These are phyloP conservation scores for Gossypium turneri DNA, from an alignment of 345 rosid species.

Conservation along the genomic window DNA sequence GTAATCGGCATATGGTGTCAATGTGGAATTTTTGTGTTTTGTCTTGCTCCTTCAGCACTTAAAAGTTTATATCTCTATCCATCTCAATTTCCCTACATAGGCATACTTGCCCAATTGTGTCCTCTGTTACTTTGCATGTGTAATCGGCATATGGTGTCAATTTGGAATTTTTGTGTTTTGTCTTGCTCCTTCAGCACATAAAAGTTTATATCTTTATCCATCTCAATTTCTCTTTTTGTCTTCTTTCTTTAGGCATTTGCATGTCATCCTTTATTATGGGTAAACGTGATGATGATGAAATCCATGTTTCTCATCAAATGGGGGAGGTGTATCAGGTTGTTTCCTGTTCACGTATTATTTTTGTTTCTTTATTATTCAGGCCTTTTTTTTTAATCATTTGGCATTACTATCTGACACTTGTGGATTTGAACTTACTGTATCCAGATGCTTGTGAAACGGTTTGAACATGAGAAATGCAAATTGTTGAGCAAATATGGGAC, in stretches of 20 bases:
- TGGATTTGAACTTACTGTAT: constrained; percentile 18
- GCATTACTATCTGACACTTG: constrained; percentile 6
- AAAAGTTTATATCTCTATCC: background rate
- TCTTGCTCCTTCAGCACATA: background rate
- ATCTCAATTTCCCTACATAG: background rate
- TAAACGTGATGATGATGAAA: constrained; percentile 35
- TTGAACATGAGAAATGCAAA: constrained; percentile 51
- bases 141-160: background rate
- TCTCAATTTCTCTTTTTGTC: background rate
- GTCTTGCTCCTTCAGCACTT: background rate
- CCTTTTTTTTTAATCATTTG: background rate
- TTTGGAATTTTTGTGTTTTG: background rate
- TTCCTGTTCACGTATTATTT: constrained; percentile 13
- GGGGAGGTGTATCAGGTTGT: constrained; percentile 69
- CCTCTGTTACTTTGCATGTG: background rate
- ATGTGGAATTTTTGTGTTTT: background rate
- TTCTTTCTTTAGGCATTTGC: constrained; percentile 53
- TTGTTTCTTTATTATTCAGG: background rate
- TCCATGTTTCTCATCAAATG: constrained; percentile 40
- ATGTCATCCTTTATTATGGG: constrained; percentile 61
- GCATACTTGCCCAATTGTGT: background rate
- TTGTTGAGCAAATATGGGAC: constrained; percentile 32
- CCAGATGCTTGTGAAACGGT: constrained; percentile 66
- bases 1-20: background rate
- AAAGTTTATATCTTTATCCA: background rate